Evolutionary conservation across 306 rosid species (phyloP).

Genomic region (Canavalia ensiformis): DNA sequence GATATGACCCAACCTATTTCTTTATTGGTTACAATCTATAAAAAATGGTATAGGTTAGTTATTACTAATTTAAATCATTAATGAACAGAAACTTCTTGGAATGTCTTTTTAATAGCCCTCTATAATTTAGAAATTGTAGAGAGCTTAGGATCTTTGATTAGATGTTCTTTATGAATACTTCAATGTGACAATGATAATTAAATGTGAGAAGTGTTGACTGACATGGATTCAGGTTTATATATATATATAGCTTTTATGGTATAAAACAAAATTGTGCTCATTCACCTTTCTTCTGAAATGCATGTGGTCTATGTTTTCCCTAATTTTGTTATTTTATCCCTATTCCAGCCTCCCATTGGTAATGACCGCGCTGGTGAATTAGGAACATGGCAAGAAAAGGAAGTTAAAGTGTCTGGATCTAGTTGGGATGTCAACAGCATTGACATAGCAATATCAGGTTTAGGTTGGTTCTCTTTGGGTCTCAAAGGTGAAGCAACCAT

Average conservation of each 20-base stretch:
- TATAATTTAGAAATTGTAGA: background rate
- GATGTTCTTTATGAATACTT: background rate
- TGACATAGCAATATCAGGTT: slow-evolving; percentile 82
- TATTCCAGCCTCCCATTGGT: slow-evolving; percentile 81
- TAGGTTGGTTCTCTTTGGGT: slow-evolving; percentile 86
- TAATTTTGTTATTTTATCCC: slow-evolving; percentile 38
- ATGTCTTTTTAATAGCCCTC: slow-evolving; percentile 6
- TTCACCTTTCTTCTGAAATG: background rate
- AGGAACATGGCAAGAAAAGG: slow-evolving; percentile 76
- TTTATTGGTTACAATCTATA: background rate
- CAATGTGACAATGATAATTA: background rate
- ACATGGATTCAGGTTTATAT: slow-evolving; percentile 3
- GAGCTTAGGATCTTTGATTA: background rate
- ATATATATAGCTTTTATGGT: slow-evolving; percentile 1
- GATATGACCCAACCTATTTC: background rate
- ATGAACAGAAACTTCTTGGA: background rate
- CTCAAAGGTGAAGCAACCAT: slow-evolving; percentile 90
- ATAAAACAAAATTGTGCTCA: slow-evolving; percentile 6
- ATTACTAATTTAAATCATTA: background rate
- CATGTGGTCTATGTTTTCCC: slow-evolving; percentile 23
- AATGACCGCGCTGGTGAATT: slow-evolving; percentile 64
- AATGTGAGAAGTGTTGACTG: background rate
- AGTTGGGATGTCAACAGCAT: slow-evolving; percentile 86
- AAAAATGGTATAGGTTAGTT: slow-evolving; percentile 15
- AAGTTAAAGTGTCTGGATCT: slow-evolving; percentile 75